Conservation (phyloP, 257 asterid species). For the Capsicum pubescens region DNA sequence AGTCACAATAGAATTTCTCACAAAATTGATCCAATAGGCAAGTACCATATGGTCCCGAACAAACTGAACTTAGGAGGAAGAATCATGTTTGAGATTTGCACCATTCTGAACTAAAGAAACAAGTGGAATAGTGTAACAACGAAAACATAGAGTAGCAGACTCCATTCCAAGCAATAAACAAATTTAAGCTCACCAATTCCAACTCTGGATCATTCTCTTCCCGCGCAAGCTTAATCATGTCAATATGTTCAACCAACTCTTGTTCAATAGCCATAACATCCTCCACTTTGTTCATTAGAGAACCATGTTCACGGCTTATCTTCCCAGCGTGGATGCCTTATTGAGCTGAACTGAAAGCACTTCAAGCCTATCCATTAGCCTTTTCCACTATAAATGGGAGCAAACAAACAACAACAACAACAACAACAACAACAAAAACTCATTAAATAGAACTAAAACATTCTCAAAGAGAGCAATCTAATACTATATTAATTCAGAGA, state of each 20-base stretch:
- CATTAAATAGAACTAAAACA: background rate
- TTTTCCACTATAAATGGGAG: constrained; percentile 69
- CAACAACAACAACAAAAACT: background rate
- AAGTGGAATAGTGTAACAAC: constrained; percentile 31
- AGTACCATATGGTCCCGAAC: background rate
- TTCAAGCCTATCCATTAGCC: constrained; percentile 54
- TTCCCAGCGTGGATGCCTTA: constrained; percentile 76
- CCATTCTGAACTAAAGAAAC: constrained; percentile 23
- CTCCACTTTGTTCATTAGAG: constrained; percentile 72
- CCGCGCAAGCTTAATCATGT: constrained; percentile 92
- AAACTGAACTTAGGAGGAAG: constrained; percentile 19
- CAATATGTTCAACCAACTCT: constrained; percentile 83
- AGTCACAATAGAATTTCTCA: background rate
- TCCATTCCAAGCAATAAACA: constrained; percentile 57
- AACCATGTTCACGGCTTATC: constrained; percentile 91
- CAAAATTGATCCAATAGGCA: background rate
- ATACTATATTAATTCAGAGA: background rate
- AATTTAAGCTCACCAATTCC: constrained; percentile 74
- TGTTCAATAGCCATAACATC: constrained; percentile 77
- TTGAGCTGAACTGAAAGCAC: constrained; percentile 65
- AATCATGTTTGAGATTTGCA: background rate
- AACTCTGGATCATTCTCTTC: constrained; percentile 83
- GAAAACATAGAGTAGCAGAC: constrained; percentile 25
- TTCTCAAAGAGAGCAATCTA: background rate
- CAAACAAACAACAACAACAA: background rate